These are phyloP conservation scores for Fusarium illudens DNA, from an alignment of 2,329 filamentous ascomycete species.

Conservation along the genomic window DNA sequence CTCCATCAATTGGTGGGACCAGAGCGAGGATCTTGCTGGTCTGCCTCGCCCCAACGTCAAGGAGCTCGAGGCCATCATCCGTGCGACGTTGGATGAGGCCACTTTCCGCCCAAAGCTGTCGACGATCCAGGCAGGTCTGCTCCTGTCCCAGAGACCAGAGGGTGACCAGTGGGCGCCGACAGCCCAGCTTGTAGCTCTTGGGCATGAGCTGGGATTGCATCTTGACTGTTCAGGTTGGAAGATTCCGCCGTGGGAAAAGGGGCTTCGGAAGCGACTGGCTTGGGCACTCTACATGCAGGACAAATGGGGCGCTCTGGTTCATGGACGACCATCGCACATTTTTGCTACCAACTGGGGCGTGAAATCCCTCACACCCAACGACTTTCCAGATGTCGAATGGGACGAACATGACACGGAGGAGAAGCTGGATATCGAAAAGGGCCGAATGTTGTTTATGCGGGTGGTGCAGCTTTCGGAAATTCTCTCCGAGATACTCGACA, in stretches of 20 bases:
- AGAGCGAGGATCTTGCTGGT: constrained; percentile 71
- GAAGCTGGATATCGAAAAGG: constrained; percentile 71
- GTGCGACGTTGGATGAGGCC: constrained; percentile 76
- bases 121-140: constrained; percentile 78
- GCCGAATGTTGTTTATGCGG: constrained; percentile 75
- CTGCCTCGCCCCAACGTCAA: constrained; percentile 75
- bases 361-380: constrained; percentile 66
- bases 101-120: constrained; percentile 85
- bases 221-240: constrained; percentile 88
- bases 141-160: constrained; percentile 78
- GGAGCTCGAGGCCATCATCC: constrained; percentile 77
- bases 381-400: constrained; percentile 78
- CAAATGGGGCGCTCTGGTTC: constrained; percentile 86
- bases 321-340: constrained; percentile 84
- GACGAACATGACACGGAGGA: constrained; percentile 69
- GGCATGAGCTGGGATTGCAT: constrained; percentile 87
- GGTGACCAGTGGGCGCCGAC: constrained; percentile 86
- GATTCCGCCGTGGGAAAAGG: constrained; percentile 87
- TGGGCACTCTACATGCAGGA: constrained; percentile 97
- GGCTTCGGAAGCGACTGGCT: constrained; percentile 82
- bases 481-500: constrained; percentile 81
- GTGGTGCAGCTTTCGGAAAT: constrained; percentile 80
- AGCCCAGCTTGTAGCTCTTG: constrained; percentile 85
- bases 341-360: constrained; percentile 80
- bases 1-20: constrained; percentile 88